phyloP scores from a whole-genome alignment of 257 asterid species.

The Capsicum pubescens region DNA sequence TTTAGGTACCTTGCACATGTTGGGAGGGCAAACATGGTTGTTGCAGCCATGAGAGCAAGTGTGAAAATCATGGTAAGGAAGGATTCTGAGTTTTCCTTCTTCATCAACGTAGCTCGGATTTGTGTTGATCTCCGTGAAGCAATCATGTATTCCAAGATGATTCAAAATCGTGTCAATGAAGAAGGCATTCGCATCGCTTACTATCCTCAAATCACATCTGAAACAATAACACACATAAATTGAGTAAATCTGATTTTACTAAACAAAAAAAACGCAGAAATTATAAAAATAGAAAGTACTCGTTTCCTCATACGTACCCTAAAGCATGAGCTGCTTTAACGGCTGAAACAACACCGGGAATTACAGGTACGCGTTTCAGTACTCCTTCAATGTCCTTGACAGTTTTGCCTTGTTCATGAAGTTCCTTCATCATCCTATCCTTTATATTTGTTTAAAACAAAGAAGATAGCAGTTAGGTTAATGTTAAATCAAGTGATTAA shows the following conservation, averaged over 20 bases:
- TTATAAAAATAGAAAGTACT: no score
- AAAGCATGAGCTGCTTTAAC: slow-evolving; percentile 57
- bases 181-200: slow-evolving; percentile 86
- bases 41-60: slow-evolving; percentile 62
- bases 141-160: slow-evolving; percentile 61
- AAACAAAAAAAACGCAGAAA: not conserved
- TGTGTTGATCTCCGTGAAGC: slow-evolving; percentile 70
- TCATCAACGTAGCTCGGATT: slow-evolving; percentile 71
- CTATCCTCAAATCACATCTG: slow-evolving; percentile 83
- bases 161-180: slow-evolving; percentile 75
- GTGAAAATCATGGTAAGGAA: slow-evolving; percentile 64
- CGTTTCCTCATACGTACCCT: slow-evolving; percentile 43
- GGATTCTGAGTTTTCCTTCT: slow-evolving; percentile 67
- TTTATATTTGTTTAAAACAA: slow-evolving; percentile 27
- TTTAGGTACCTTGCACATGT: slow-evolving; percentile 72
- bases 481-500: not conserved
- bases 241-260: not conserved
- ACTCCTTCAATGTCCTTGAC: slow-evolving; percentile 54
- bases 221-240: not conserved
- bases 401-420: slow-evolving; percentile 59
- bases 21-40: slow-evolving; percentile 61
- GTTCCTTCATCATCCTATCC: slow-evolving; percentile 69
- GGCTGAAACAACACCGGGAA: slow-evolving; percentile 55
- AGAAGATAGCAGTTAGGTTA: not conserved
- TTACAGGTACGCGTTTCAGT: slow-evolving; percentile 50